These are phyloP conservation scores for Hypoxylon sp. DNA, from an alignment of 2,329 filamentous ascomycete species.

Conservation along the genomic window DNA sequence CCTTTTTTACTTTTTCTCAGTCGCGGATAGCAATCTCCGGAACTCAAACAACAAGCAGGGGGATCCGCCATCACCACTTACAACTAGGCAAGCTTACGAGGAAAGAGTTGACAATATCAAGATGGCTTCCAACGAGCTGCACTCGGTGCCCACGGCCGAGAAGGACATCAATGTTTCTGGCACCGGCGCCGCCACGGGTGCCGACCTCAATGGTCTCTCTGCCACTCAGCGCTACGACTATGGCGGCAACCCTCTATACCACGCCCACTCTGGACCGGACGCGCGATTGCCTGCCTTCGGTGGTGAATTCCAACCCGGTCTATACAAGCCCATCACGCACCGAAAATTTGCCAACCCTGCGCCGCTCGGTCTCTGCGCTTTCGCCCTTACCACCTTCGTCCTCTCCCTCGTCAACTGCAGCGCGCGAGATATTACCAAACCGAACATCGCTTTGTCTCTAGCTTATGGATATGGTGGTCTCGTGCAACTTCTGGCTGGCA, in stretches of 20 bases:
- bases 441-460: slow-evolving; percentile 73
- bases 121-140: slow-evolving; percentile 38
- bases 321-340: slow-evolving; percentile 68
- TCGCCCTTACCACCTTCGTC: slow-evolving; percentile 85
- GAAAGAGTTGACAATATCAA: slow-evolving; percentile 6
- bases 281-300: slow-evolving; percentile 67
- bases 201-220: slow-evolving; percentile 31
- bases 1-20: slow-evolving; percentile 13
- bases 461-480: slow-evolving; percentile 81
- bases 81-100: background rate
- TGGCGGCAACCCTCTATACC: slow-evolving; percentile 52
- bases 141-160: slow-evolving; percentile 29
- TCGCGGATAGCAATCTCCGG: slow-evolving; percentile 17
- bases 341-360: slow-evolving; percentile 83
- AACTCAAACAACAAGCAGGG: slow-evolving; percentile 3
- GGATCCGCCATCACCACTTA: slow-evolving; percentile 6
- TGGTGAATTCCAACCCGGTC: slow-evolving; percentile 76
- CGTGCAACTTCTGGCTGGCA: slow-evolving; percentile 81
- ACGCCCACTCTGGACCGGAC: slow-evolving; percentile 48
- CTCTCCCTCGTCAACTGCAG: slow-evolving; percentile 78
- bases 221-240: slow-evolving; percentile 47
- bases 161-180: slow-evolving; percentile 33
- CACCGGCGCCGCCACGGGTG: slow-evolving; percentile 23
- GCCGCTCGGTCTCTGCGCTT: slow-evolving; percentile 78
- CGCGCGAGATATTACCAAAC: slow-evolving; percentile 64